A percentile compares a stretch with the other conserved stretches of the same genome.
Conservation (phyloP, 306 rosid genomes). For the Dalbergia cochinchinensis region DNA sequence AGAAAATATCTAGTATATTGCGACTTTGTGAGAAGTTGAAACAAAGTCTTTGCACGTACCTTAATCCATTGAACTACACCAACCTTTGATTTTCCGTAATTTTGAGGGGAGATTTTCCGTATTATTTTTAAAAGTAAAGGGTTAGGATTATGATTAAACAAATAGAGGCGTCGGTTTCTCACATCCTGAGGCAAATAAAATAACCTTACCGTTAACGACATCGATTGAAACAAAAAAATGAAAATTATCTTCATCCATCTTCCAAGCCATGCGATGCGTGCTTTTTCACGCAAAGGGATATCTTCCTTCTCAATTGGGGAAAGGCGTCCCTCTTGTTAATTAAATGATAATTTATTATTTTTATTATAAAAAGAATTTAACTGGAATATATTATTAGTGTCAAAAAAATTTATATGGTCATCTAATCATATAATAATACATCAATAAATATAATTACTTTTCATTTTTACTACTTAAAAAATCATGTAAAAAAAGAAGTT, state of each 20-base stretch:
- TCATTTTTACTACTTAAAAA: too few species aligned
- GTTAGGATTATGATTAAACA: neutral
- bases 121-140: neutral
- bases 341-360: neutral
- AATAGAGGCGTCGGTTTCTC: neutral
- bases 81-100: neutral
- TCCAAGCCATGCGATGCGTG: neutral
- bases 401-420: too few species aligned
- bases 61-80: conserved; percentile 7
- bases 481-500: too few species aligned
- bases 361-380: neutral
- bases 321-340: neutral
- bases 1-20: neutral
- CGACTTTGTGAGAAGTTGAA: neutral
- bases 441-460: too few species aligned
- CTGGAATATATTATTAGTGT: too few species aligned
- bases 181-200: neutral
- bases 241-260: neutral
- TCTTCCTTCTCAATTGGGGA: neutral
- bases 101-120: too few species aligned
- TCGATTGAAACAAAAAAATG: neutral
- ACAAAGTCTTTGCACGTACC: conserved; percentile 10
- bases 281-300: conserved; percentile 22
- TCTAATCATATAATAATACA: too few species aligned
- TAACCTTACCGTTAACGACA: neutral